Evolutionary conservation across 257 asterid species (phyloP).

Genomic region (Echites panduratus): DNA sequence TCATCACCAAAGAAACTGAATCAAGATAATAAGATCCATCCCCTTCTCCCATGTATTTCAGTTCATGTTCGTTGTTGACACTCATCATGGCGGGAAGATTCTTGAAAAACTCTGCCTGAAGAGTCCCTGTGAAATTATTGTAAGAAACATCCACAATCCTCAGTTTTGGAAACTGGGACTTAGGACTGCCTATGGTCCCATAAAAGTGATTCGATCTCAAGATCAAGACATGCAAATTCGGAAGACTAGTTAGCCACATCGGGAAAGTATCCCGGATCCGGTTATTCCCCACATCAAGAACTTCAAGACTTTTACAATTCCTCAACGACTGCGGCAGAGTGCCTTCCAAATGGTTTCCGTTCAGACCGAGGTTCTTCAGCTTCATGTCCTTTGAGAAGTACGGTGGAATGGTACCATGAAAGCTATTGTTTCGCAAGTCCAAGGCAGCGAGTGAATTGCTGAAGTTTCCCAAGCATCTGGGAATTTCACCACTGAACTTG

Average conservation of each 20-base stretch:
- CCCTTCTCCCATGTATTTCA: neutral
- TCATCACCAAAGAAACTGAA: neutral
- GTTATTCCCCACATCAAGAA: slow-evolving; percentile 20
- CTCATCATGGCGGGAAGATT: slow-evolving; percentile 13
- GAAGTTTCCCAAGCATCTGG: slow-evolving; percentile 12
- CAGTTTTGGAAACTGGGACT: neutral
- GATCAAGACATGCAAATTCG: slow-evolving; percentile 18
- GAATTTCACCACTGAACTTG: slow-evolving; percentile 7
- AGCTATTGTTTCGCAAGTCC: slow-evolving; percentile 1
- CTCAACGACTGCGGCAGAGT: slow-evolving; percentile 6
- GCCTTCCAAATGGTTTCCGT: slow-evolving; percentile 7
- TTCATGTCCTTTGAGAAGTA: neutral
- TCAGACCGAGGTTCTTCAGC: slow-evolving; percentile 7
- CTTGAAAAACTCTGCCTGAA: neutral
- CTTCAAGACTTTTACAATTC: slow-evolving; percentile 11
- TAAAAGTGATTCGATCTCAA: neutral
- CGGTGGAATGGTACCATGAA: slow-evolving; percentile 5
- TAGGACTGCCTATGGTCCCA: neutral
- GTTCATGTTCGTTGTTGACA: neutral
- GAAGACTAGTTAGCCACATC: slow-evolving; percentile 23
- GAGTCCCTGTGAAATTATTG: neutral
- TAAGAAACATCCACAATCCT: slow-evolving; percentile 1
- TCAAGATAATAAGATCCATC: neutral
- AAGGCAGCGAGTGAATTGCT: neutral
- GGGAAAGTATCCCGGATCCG: slow-evolving; percentile 24